These are phyloP conservation scores for Dictyostelium intermedium DNA, from an alignment of 78 protist species.

Conservation along the genomic window DNA sequence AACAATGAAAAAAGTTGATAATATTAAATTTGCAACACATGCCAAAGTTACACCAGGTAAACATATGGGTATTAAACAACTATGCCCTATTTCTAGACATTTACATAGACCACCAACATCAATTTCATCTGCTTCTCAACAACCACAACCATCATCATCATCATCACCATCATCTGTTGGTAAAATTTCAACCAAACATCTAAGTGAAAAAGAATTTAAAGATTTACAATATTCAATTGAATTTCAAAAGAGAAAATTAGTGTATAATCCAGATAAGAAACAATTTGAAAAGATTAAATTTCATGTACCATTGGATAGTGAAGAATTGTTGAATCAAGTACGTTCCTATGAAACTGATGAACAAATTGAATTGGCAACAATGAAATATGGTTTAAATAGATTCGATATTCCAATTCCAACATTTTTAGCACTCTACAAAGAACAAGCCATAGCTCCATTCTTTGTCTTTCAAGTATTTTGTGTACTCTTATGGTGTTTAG, in stretches of 20 bases:
- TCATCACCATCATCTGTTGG: neutral
- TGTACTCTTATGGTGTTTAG: constrained; percentile 96
- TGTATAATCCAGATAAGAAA: constrained; percentile 28
- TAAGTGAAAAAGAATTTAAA: neutral
- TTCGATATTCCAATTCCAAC: constrained; percentile 94
- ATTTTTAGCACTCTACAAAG: constrained; percentile 90
- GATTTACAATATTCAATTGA: constrained; percentile 33
- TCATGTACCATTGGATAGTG: neutral
- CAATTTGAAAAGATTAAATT: constrained; percentile 49
- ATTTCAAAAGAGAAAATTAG: constrained; percentile 72
- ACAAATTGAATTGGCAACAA: neutral
- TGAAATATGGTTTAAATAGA: constrained; percentile 48
- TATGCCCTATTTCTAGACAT: constrained; percentile 9
- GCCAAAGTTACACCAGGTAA: constrained; percentile 25
- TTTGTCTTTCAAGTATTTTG: constrained; percentile 98
- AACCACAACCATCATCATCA: too few relatives aligned
- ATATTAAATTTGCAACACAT: constrained; percentile 11
- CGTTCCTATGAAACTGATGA: constrained; percentile 45
- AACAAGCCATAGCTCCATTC: constrained; percentile 99
- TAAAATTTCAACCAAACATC: neutral
- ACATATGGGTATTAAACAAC: constrained; percentile 20
- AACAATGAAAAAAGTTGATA: constrained; percentile 4
- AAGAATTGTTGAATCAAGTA: neutral
- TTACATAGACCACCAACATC: constrained; percentile 1
- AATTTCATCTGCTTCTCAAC: neutral